Percentiles rank a stretch among this genome's conserved stretches.
These are phyloP conservation scores for Oxytropis ochrocephala DNA, from an alignment of 306 rosid species.

Conservation along the genomic window DNA sequence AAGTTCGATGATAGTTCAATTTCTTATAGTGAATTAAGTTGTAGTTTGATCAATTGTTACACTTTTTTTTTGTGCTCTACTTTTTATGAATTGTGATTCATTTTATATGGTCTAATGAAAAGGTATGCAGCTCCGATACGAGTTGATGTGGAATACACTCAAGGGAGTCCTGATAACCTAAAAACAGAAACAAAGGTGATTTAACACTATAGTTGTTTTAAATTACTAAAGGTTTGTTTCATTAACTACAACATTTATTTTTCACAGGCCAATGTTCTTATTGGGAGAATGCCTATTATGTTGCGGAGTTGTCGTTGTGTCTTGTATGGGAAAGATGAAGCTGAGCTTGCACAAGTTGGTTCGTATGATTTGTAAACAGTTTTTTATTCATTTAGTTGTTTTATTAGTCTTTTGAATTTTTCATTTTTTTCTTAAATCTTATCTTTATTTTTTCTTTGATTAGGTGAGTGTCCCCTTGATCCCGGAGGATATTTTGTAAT, in stretches of 20 bases:
- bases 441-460: neutral
- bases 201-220: conserved; percentile 1
- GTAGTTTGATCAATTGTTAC: neutral
- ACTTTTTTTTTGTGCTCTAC: neutral
- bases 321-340: conserved; percentile 62
- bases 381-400: neutral
- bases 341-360: conserved; percentile 84
- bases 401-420: neutral
- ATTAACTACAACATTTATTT: neutral
- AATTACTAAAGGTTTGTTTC: neutral
- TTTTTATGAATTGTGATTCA: neutral
- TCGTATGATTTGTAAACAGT: conserved; percentile 12
- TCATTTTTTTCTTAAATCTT: neutral
- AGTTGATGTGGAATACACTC: conserved; percentile 61
- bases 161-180: conserved; percentile 42
- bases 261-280: conserved; percentile 37
- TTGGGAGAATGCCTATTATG: conserved; percentile 93
- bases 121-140: conserved; percentile 79
- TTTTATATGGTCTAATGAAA: conserved; percentile 8
- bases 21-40: conserved; percentile 1
- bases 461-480: conserved; percentile 96
- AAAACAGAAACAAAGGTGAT: conserved; percentile 38
- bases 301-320: conserved; percentile 74
- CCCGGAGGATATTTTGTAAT: conserved; percentile 91
- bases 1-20: neutral